A percentile compares a stretch with the other conserved stretches of the same genome.
These are phyloP conservation scores for Rhytidiadelphus loreus DNA, from an alignment of 225 moss, liverwort and hornwort genomes.

Conservation along the genomic window DNA sequence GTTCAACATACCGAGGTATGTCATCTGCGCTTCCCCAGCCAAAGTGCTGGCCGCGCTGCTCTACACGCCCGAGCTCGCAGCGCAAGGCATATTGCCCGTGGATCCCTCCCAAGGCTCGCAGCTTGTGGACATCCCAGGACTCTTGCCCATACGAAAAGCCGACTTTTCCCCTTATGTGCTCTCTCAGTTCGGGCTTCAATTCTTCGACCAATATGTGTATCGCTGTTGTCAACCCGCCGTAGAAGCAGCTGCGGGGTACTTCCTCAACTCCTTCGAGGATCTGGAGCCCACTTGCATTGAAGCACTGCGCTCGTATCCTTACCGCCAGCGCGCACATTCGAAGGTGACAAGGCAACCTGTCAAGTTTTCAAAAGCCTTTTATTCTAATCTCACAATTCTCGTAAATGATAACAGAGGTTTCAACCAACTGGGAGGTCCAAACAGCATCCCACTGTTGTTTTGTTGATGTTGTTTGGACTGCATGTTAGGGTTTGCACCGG, in stretches of 20 bases:
- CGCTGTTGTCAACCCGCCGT: background rate
- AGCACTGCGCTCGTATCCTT: background rate
- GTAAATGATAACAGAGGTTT: background rate
- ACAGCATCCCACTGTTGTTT: background rate
- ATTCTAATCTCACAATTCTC: background rate
- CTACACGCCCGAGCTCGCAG: slow-evolving; percentile 16
- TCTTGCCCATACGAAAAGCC: background rate
- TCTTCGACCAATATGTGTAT: background rate
- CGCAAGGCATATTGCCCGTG: background rate
- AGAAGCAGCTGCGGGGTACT: slow-evolving; percentile 1
- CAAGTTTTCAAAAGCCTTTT: background rate
- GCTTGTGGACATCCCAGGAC: slow-evolving; percentile 14
- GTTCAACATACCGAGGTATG: slow-evolving; percentile 14
- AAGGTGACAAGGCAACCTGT: background rate
- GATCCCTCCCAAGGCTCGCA: background rate
- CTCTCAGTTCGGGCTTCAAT: background rate
- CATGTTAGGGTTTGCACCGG: background rate
- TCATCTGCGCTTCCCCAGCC: background rate
- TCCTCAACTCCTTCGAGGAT: slow-evolving; percentile 17
- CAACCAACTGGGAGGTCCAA: background rate
- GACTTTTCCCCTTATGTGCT: slow-evolving; percentile 7
- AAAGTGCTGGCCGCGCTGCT: background rate
- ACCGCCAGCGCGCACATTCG: background rate
- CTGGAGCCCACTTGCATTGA: slow-evolving; percentile 22
- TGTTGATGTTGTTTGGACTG: too few species aligned